Evolutionary conservation across 2,329 filamentous ascomycete species (phyloP), one percentile per base, ranked within the genome.

Genomic region (Talaromyces marneffei): DNA sequence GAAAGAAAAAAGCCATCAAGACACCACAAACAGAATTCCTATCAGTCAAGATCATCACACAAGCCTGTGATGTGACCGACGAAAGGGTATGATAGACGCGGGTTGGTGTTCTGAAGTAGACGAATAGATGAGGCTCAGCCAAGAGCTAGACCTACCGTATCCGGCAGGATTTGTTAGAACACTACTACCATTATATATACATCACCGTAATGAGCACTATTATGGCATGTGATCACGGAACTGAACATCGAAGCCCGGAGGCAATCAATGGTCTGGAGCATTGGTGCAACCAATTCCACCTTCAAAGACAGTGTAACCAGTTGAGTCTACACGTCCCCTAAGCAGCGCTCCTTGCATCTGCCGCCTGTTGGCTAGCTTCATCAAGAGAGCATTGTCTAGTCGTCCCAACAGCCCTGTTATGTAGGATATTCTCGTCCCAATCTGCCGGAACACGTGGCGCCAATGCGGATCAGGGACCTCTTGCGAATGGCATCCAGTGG

Each of bases 1-100:
- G 65, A 69, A 35, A 55, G 68, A 70, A 75, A 61, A 63, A 69
- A 5, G 72, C 77, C 27, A 78, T 87, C 55, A 66, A 75, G 1
- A 61, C 67, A 1, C 77, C 90, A 0, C 74, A 76, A 48, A 57
- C 68, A 0, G 79, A 83, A 18, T 89, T 89, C 63, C 85, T 86
- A 0, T 61, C 70, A 2, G 75, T 77, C 0, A 79, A 74, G 1
- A 82, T 90, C 62, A 71, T 76, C 20, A 79, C 80, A 35, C 71
- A 78, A 27, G 72, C 75, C 7, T 82, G 87, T 20, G 83, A 90
- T 66, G 84, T 90, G 2, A 87, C 85, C 0, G 78, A 83, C 50
- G 79, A 79, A 71, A 70, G 1, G 66, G 54, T 6, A 64, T 74
- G 25, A 48, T 63, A n/a, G 63, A 14, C 60, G 63, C n/a, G 63